These are phyloP conservation scores for Claviceps quebecensis DNA, from an alignment of 2,329 filamentous ascomycete species.

Conservation along the genomic window DNA sequence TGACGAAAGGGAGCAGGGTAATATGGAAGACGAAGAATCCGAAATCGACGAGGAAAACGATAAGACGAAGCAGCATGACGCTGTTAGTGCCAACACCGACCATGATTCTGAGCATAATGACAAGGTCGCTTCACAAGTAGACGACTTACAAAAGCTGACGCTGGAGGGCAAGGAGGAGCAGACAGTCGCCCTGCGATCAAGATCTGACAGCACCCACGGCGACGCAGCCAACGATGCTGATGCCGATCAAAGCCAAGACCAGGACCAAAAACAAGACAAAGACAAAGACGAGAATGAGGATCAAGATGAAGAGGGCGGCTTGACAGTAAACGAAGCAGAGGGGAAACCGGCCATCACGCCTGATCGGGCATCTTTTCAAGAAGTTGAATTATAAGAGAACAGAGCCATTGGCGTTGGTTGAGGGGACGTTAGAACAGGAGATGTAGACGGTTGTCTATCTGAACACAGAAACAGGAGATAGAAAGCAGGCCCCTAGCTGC, in stretches of 20 bases:
- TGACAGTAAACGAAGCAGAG: conserved; percentile 17
- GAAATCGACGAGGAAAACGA: conserved; percentile 8
- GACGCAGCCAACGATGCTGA: conserved; percentile 14
- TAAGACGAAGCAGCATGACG: conserved; percentile 13
- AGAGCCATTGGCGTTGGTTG: neutral
- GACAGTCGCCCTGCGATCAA: conserved; percentile 35
- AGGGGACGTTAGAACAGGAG: no score
- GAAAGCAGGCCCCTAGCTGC: no score
- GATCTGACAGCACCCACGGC: conserved; percentile 5
- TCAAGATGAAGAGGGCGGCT: conserved; percentile 13
- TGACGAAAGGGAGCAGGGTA: conserved; percentile 14
- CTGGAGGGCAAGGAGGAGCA: conserved; percentile 41
- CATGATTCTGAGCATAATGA: conserved; percentile 22
- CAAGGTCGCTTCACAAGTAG: conserved; percentile 16
- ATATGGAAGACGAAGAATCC: conserved; percentile 6
- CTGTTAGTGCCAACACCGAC: conserved; percentile 6
- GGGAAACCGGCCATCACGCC: conserved; percentile 32
- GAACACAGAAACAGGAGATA: no score
- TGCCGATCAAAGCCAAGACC: conserved; percentile 14
- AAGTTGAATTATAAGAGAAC: conserved; percentile 39
- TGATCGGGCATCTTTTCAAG: conserved; percentile 47
- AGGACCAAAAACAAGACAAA: neutral
- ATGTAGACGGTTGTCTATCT: no score
- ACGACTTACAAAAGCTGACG: conserved; percentile 40
- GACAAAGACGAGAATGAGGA: conserved; percentile 12